Percentiles rank a stretch among this genome's conserved stretches.
Evolutionary conservation across 1,284 basidiomycete species (phyloP).

Genomic region (Porodaedalea pini): DNA sequence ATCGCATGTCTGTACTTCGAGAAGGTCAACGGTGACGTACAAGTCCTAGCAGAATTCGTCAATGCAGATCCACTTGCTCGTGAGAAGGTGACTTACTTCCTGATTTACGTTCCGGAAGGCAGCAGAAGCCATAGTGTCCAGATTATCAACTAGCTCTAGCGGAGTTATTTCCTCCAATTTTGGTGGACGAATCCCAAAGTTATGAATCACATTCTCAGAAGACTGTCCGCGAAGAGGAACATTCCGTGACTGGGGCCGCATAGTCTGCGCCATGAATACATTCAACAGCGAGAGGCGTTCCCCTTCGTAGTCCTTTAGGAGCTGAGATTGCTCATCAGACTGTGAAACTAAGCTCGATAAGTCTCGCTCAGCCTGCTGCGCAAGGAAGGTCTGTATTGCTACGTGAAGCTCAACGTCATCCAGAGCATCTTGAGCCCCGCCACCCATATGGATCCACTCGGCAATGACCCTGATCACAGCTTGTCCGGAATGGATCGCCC

Average conservation of each 20-base stretch:
- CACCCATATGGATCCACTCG: slow-evolving; percentile 67
- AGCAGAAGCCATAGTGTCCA: slow-evolving; percentile 71
- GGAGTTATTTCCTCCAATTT: slow-evolving; percentile 64
- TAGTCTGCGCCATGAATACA: slow-evolving; percentile 55
- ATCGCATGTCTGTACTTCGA: slow-evolving; percentile 76
- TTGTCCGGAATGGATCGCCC: slow-evolving; percentile 37
- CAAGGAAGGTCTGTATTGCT: slow-evolving; percentile 55
- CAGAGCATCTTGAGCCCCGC: slow-evolving; percentile 70
- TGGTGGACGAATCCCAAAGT: slow-evolving; percentile 54
- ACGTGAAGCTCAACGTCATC: slow-evolving; percentile 63
- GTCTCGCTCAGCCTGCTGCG: slow-evolving; percentile 30
- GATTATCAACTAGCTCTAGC: slow-evolving; percentile 65
- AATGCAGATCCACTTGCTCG: background rate
- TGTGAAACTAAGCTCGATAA: slow-evolving; percentile 19
- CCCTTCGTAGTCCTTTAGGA: slow-evolving; percentile 44
- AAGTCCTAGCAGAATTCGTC: slow-evolving; percentile 49
- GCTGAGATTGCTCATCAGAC: slow-evolving; percentile 39
- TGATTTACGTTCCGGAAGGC: slow-evolving; percentile 70
- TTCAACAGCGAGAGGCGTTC: slow-evolving; percentile 40
- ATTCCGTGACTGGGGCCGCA: slow-evolving; percentile 48
- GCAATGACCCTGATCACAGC: slow-evolving; percentile 62
- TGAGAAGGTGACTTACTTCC: slow-evolving; percentile 48
- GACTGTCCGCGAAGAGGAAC: slow-evolving; percentile 29
- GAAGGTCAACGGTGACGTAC: slow-evolving; percentile 66
- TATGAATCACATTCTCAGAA: slow-evolving; percentile 32